phyloP scores from a whole-genome alignment of 192 early-diverging fungal genomes.

The Dispira parvispora region DNA sequence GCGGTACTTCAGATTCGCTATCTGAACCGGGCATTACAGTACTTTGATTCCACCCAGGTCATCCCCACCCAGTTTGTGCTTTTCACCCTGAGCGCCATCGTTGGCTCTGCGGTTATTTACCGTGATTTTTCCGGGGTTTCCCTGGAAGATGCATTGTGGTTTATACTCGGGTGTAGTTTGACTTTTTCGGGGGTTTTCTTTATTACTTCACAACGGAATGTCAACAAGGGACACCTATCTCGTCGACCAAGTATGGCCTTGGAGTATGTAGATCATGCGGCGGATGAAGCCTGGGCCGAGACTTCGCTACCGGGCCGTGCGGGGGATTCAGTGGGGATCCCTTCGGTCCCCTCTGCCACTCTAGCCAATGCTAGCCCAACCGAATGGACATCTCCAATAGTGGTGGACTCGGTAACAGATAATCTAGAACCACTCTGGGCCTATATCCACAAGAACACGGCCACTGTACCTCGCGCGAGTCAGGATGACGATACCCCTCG shows the following conservation, averaged over 20 bases:
- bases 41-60: slow-evolving; percentile 50
- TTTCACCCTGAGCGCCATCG: slow-evolving; percentile 50
- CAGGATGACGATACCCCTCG: not conserved
- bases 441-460: not conserved
- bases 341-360: not conserved
- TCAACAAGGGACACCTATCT: slow-evolving; percentile 17
- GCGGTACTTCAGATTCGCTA: slow-evolving; percentile 47
- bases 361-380: not conserved
- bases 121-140: slow-evolving; percentile 42
- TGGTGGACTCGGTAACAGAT: not conserved
- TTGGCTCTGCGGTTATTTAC: slow-evolving; percentile 48
- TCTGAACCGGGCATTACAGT: slow-evolving; percentile 44
- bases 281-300: not conserved
- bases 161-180: slow-evolving; percentile 36
- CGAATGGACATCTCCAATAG: not conserved
- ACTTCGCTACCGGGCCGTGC: not conserved
- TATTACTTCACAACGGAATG: slow-evolving; percentile 28
- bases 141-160: slow-evolving; percentile 24
- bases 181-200: slow-evolving; percentile 52
- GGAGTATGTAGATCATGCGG: not conserved
- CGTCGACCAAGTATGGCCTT: not conserved
- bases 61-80: slow-evolving; percentile 66
- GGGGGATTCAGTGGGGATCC: not conserved
- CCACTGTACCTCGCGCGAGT: not conserved
- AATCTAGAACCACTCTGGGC: slow-evolving; percentile 3